Percentiles rank a stretch among this genome's conserved stretches.
Conservation (phyloP, 495 filamentous ascomycete species). For the Cladorrhinum samala region DNA sequence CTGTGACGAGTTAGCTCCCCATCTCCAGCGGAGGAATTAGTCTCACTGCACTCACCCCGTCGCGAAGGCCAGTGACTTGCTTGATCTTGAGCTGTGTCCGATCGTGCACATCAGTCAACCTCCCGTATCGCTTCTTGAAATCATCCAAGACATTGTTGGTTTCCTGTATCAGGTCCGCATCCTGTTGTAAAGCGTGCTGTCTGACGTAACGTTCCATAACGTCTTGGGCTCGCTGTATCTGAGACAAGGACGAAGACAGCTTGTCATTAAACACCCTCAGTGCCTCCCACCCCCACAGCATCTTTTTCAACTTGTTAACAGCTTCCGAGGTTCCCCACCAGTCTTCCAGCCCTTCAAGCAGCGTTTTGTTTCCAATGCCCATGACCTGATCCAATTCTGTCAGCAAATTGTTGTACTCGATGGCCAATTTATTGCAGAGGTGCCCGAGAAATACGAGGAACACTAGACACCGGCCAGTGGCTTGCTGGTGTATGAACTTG, state of each 20-base stretch:
- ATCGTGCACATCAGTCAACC: constrained; percentile 11
- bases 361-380: constrained; percentile 11
- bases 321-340: constrained; percentile 13
- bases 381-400: constrained; percentile 11
- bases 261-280: constrained; percentile 16
- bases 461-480: constrained; percentile 8
- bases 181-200: constrained; percentile 10
- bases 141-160: constrained; percentile 12
- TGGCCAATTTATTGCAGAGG: constrained; percentile 11
- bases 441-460: constrained; percentile 12
- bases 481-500: constrained; percentile 13
- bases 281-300: constrained; percentile 17
- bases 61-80: constrained; percentile 15
- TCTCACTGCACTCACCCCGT: constrained; percentile 6
- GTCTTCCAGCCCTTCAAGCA: constrained; percentile 12
- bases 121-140: constrained; percentile 13
- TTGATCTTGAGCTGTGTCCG: constrained; percentile 18
- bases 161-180: constrained; percentile 15
- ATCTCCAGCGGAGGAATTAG: no score
- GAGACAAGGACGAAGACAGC: constrained; percentile 10
- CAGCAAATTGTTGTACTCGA: constrained; percentile 8
- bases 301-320: constrained; percentile 19
- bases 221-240: constrained; percentile 11
- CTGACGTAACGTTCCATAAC: constrained; percentile 12
- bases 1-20: background rate